Conservation (phyloP, 169 alveolate genomes). For the Eimeria praecox region DNA sequence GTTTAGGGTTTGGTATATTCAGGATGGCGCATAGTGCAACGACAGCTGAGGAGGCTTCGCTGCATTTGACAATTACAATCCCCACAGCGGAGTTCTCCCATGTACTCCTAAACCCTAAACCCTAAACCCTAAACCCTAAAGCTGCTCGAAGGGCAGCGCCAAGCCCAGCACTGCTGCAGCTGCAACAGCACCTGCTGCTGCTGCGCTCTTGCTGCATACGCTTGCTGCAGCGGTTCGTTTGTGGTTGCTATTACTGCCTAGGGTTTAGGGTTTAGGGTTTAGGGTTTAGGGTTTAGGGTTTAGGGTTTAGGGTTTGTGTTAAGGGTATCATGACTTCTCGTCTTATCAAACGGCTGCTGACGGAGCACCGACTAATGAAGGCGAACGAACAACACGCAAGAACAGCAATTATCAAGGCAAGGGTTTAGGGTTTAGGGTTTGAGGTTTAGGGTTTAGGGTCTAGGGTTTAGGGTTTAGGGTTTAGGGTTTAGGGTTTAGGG, state of each 20-base stretch:
- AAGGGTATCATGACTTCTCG: constrained; percentile 27
- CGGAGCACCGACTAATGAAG: constrained; percentile 38
- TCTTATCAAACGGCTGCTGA: constrained; percentile 22
- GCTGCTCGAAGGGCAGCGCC: not conserved
- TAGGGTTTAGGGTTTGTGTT: too few relatives aligned
- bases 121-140: constrained; percentile 26
- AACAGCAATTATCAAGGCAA: constrained; percentile 21
- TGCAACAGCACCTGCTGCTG: constrained; percentile 28
- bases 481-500: not conserved
- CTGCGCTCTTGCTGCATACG: not conserved
- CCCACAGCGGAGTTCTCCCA: constrained; percentile 76
- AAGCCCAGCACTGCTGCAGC: constrained; percentile 29
- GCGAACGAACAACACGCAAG: constrained; percentile 26
- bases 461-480: not conserved
- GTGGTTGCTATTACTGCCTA: too few relatives aligned
- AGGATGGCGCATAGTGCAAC: constrained; percentile 78
- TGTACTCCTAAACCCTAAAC: constrained; percentile 57
- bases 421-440: constrained; percentile 48
- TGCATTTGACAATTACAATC: constrained; percentile 80
- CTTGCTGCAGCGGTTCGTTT: too few relatives aligned
- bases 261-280: too few relatives aligned
- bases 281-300: too few relatives aligned
- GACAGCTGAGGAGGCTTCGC: constrained; percentile 63
- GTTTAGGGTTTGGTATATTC: not conserved
- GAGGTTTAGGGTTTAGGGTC: constrained; percentile 43